Evolutionary conservation across 83 land plant species (phyloP), one percentile per base, ranked within the genome.

Genomic region (Isoetes engelmannii): DNA sequence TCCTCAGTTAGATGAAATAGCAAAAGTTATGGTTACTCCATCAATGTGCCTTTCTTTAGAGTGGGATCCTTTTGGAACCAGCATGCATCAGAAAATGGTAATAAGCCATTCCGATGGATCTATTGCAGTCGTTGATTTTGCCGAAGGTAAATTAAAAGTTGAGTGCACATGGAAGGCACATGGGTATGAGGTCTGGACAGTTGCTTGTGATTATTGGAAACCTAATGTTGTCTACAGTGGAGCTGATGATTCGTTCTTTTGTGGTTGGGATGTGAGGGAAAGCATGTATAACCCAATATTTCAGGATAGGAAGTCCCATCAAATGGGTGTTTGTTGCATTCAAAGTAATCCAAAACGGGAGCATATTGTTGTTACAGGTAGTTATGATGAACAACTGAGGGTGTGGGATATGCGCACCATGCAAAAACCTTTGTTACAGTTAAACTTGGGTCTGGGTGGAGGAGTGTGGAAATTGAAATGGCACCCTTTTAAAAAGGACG

Each of bases 391-490:
- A 73, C 58, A 67, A n/a, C 62, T 95, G 41, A 65, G 99, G 47
- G 48, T 90, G 13, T 95, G 99, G 99, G 99, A 95, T 69, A 64
- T 81, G 63, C 79, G 99, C 59, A 75, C 82, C 71, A 56, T 74
- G 8, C 72, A 75, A 7, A 82, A 51, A 28, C 99, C 99, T 7
- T 65, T 88, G 4, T 50, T 67, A 71, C 80, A 85, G 55, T 60
- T 73, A 18, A 80, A 84, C 8, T 20, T 88, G 56, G 82, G 85
- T 48, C 57, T 95, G 12, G 99, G 99, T 6, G 99, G 99, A 43
- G 99, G 99, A 7, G 99, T 95, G 7, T 95, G 99, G 99, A 95
- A 85, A 69, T 59, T 95, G 57, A 95, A 95, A 77, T 79, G 80
- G 69, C 93, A 88, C 79, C 97, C 96, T 1, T n/a, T 5, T 47